Evolutionary conservation across 2,329 filamentous ascomycete genomes (phyloP), one percentile per base, ranked within the genome.

Genomic region (Sphaerostilbella broomeana): DNA sequence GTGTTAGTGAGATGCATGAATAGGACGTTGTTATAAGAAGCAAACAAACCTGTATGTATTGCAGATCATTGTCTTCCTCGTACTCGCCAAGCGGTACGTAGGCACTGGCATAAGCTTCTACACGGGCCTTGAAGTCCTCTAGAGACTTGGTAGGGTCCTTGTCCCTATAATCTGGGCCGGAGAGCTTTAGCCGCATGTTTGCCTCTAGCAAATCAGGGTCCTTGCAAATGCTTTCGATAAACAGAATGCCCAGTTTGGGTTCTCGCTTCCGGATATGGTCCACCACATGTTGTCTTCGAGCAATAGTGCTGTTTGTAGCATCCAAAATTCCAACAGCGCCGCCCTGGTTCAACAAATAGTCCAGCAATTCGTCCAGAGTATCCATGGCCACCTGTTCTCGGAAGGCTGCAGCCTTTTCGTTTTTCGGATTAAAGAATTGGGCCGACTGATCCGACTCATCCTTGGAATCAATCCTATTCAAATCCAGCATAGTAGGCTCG

Each of bases 121-220:
- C 89, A 45, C 92, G 85, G 62, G 86, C 82, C 66, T 86, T 94
- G 70, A 98, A 98, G 58, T 98, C 92, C 22, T 75, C 79, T 28
- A 97, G 69, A 2, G 92, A 89, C 55, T 84, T 79, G 40, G 78
- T 66, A 0, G 92, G 90, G 53, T 98, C 90, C 64, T 95, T 94
- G 58, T 87, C 86, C 54, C 84, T 86, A 67, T 98, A 98, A 61
- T 98, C 92, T 0, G 92, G 92, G 0, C 92, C 92, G 4, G 86
- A 94, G 6, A 97, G 78, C 69, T 97, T 97, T 46, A 97, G 69
- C 19, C 90, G 87, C 88, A 97, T 97, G 57, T 97, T 97, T 13
- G 89, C 86, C 61, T 97, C 89, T 25, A 97, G 72, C 18, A 97
- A 69, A 61, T 78, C 78, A 43, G 85, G 72, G 51, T 97, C 89